Percentiles rank a stretch among this genome's conserved stretches.
These are phyloP conservation scores for Lolium multiflorum DNA, from an alignment of 176 grass and related monocot species.

Conservation along the genomic window DNA sequence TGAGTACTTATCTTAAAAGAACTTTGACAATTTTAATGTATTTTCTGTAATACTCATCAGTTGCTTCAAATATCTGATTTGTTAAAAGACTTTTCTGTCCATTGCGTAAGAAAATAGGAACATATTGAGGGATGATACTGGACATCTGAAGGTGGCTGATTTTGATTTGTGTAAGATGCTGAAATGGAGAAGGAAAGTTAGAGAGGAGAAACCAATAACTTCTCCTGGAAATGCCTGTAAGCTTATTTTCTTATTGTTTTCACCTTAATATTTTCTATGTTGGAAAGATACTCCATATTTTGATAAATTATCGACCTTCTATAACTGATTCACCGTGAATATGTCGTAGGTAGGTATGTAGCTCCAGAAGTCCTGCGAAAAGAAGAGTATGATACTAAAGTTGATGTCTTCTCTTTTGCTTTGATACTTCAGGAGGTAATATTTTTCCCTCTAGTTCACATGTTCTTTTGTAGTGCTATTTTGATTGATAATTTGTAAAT, in stretches of 20 bases:
- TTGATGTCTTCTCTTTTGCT: constrained; percentile 96
- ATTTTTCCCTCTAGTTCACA: not conserved
- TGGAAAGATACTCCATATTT: not conserved
- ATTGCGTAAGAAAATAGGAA: constrained; percentile 79
- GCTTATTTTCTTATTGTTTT: constrained; percentile 20
- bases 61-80: constrained; percentile 46
- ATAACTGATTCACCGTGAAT: constrained; percentile 30
- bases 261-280: not conserved
- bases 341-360: constrained; percentile 82
- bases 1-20: constrained; percentile 59
- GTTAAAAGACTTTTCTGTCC: constrained; percentile 45
- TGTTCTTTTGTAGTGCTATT: not conserved
- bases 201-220: constrained; percentile 68
- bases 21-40: not conserved
- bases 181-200: constrained; percentile 83
- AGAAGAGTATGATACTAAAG: constrained; percentile 91
- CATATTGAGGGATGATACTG: constrained; percentile 93
- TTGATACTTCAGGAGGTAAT: constrained; percentile 95
- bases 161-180: constrained; percentile 91
- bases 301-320: not conserved
- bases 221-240: constrained; percentile 81
- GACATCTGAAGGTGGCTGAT: constrained; percentile 96
- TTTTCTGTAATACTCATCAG: not conserved
- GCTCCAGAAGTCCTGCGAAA: constrained; percentile 89
- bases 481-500: constrained; percentile 22